Conservation (phyloP, 305 asterid species). For the Lippia alba region DNA sequence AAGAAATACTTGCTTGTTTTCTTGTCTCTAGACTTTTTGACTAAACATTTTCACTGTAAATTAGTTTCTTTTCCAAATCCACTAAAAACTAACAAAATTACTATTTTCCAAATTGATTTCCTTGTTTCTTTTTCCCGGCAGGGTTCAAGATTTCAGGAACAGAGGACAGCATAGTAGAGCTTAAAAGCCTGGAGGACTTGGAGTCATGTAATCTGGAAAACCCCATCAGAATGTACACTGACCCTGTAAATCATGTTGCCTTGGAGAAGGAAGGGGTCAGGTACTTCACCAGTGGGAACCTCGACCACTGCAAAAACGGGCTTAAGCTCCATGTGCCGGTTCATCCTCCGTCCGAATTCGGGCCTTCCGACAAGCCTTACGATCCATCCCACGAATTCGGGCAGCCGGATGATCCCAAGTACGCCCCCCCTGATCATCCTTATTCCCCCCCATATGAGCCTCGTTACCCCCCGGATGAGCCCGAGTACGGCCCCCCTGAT, state of each 20-base stretch:
- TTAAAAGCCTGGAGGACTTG: conserved; percentile 54
- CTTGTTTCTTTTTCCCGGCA: conserved; percentile 19
- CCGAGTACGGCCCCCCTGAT: no score
- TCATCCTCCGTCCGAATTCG: conserved; percentile 18
- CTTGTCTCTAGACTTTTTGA: no score
- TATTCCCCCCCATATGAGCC: conserved; percentile 1
- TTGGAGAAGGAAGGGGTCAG: conserved; percentile 69
- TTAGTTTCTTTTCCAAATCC: no score
- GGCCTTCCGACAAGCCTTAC: conserved; percentile 8
- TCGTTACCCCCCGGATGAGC: not conserved
- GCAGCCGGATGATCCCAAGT: conserved; percentile 1
- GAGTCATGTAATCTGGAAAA: conserved; percentile 59
- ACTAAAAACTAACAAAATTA: no score
- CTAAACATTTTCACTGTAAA: no score
- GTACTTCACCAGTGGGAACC: conserved; percentile 67
- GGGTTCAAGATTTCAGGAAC: conserved; percentile 58
- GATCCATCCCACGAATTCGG: not conserved
- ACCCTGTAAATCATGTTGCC: conserved; percentile 45
- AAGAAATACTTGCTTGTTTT: no score
- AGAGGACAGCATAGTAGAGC: conserved; percentile 61
- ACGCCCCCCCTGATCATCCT: no score
- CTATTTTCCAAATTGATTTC: not conserved
- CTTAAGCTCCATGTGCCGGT: conserved; percentile 61
- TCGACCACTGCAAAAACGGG: conserved; percentile 66
- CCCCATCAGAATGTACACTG: conserved; percentile 72